phyloP scores from a whole-genome alignment of 2,329 filamentous ascomycete genomes.

The Fusarium nelsonii region DNA sequence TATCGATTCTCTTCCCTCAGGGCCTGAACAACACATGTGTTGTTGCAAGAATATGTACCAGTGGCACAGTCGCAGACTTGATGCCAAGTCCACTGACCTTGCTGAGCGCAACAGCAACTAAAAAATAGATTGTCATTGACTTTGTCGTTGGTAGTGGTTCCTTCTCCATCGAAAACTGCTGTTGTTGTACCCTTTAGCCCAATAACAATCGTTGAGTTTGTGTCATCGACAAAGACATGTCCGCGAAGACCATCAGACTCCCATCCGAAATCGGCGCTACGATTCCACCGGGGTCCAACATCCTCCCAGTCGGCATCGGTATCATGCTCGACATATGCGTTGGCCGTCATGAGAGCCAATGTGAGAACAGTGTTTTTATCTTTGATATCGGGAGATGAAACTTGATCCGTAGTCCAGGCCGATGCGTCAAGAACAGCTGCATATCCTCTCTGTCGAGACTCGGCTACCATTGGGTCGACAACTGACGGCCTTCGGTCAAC shows the following conservation, averaged over 20 bases:
- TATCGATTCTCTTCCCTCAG: constrained; percentile 88
- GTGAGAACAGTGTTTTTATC: constrained; percentile 87
- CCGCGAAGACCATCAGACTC: constrained; percentile 88
- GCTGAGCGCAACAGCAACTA: constrained; percentile 96
- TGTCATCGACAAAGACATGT: constrained; percentile 90
- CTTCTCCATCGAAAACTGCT: constrained; percentile 95
- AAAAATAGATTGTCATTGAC: constrained; percentile 98
- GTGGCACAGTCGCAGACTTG: constrained; percentile 95
- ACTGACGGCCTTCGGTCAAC: constrained; percentile 80
- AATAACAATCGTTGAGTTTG: constrained; percentile 88
- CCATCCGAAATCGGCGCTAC: constrained; percentile 93
- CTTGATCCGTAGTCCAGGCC: constrained; percentile 85
- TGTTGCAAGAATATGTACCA: constrained; percentile 89
- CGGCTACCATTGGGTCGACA: constrained; percentile 82
- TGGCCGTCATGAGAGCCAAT: constrained; percentile 87
- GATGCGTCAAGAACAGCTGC: constrained; percentile 76
- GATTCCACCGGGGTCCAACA: constrained; percentile 82
- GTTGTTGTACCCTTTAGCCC: constrained; percentile 91
- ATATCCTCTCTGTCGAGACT: constrained; percentile 76
- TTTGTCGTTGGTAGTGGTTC: constrained; percentile 97
- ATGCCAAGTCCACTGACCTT: constrained; percentile 89
- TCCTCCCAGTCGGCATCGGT: constrained; percentile 84
- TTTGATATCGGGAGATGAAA: constrained; percentile 83
- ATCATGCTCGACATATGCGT: constrained; percentile 86
- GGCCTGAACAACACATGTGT: constrained; percentile 84